Evolutionary conservation across 352 stramenopile genomes (phyloP), one percentile per base, ranked within the genome.

Genomic region (Phytophthora quininea): DNA sequence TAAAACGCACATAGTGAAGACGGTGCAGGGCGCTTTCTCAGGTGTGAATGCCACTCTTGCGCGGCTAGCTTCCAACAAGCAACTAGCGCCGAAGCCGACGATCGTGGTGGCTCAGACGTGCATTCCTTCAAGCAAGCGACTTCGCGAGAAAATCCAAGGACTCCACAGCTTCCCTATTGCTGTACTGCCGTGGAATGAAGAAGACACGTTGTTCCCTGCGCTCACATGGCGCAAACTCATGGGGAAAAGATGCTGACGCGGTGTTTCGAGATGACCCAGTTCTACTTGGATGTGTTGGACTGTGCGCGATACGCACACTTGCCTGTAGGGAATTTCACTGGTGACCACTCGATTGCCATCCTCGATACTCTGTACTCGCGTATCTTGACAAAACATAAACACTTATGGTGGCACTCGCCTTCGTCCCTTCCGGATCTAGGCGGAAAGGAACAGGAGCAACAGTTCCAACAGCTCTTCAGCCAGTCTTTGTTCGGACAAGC

Each of bases 331-430:
- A 99, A 99, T 74, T 86, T 99, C 37, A 91, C 85, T 2, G 81
- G 86, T 8, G 97, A 99, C 55, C 86, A 97, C 53, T 88, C 90
- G 31, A 85, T 97, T 15, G 84, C 86, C 11, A 93, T 99, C 53
- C 92, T 97, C 49, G 97, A 99, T 71, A 95, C 97, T 0, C 67
- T 98, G 30, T 98, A 98, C 67, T 90, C 82, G 10, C 86, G 97
- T 24, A 85, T 97, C 27, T 78, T 99, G 48, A 73, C 73, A 42
- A 96, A 97, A 67, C 96, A 98, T 75, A 92, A 98, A 59, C 94
- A 98, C 64, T 32, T 99, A 14, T 95, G 97, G 69, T 99, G 98
- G 98, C 96, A 97, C 40, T 98, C 92, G 33, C 75, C 85, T 7
- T 84, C 87, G 14, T 91, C 91, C 10, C 61, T 85, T 10, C 96